Base-by-base conservation (phyloP, 805 yeast species). In the Saccharomycopsis babjevae region DNA sequence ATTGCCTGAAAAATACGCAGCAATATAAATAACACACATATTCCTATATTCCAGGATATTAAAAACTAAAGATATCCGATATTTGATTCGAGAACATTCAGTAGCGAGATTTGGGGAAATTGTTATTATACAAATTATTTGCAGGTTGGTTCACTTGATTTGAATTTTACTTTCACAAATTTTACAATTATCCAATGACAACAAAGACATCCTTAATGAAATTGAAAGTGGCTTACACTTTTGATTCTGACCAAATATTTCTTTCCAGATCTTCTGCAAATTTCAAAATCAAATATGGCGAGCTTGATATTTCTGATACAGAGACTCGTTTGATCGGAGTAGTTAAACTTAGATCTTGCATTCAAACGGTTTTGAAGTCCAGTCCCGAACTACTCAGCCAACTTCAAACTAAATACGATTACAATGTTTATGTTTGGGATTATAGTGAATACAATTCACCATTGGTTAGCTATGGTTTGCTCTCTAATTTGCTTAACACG, bases 401-500 rank as follows among this genome's bases (percentile, higher is more conserved):
- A 38, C 43, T 62, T 25, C 59, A 56, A 7, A 52, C 39, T 7
- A 56, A 46, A n/a, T 52, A 57, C 25, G 66, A 64, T 46, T 64
- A 62, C 42, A 64, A 62, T 25, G 59, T 64, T 16, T 64, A 64
- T 39, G 61, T 64, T 18, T 58, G 63, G 46, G 66, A 64, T 39
- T 60, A 62, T 38, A 64, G 65, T 56, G 66, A 64, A 40, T 40
- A 54, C 4, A 59, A 62, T 56, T 58, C 59, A 16, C 66, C 66
- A 11, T 59, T 64, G 57, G 66, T 64, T 3, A 60, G 64, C 22
- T 58, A 62, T 52, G 65, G 65, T 8, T 38, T 58, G 13, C 50
- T 64, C 6, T 52, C 63, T 7, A 59, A 64, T 8, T 42, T 64
- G n/a, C 56, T 64, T 13, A 64, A 57, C 7, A 57, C 43, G 22